phyloP scores from a whole-genome alignment of 1,139 yeast genomes.

The Blastobotrys persicus region DNA sequence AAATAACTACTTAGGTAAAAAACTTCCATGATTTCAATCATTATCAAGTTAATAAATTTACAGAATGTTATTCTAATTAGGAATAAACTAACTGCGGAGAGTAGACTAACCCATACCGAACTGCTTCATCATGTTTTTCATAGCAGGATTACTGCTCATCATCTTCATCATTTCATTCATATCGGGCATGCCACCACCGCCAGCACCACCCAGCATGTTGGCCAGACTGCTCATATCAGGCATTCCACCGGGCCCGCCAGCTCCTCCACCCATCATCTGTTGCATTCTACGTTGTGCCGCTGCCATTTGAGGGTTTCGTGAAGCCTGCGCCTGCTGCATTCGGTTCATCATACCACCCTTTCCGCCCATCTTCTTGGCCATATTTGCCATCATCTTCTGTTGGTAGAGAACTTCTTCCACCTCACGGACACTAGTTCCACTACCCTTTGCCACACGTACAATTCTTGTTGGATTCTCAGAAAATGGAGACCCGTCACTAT shows the following conservation, averaged over 20 bases:
- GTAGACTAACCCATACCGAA: constrained; percentile 50
- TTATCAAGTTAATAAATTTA: too few relatives aligned
- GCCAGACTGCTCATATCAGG: constrained; percentile 36
- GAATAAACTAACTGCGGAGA: too few relatives aligned
- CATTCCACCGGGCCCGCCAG: constrained; percentile 40
- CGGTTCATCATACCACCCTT: constrained; percentile 45
- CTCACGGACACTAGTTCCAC: constrained; percentile 90
- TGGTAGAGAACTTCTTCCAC: constrained; percentile 92
- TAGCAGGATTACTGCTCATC: constrained; percentile 64
- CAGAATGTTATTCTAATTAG: not conserved
- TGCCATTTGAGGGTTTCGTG: constrained; percentile 39
- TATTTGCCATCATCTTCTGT: constrained; percentile 90
- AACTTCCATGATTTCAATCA: too few relatives aligned
- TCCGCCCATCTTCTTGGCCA: constrained; percentile 73
- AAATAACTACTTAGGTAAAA: too few relatives aligned
- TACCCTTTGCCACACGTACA: constrained; percentile 90
- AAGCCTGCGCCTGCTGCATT: constrained; percentile 40
- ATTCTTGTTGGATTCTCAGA: constrained; percentile 80
- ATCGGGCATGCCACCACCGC: constrained; percentile 50
- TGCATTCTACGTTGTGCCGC: constrained; percentile 40
- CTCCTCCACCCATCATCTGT: constrained; percentile 36
- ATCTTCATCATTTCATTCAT: constrained; percentile 52
- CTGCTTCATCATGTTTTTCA: constrained; percentile 78
- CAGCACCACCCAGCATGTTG: constrained; percentile 34
- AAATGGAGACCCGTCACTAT: constrained; percentile 83